Conservation (phyloP, 148 eudicot species). For the Oxyria digyna region DNA sequence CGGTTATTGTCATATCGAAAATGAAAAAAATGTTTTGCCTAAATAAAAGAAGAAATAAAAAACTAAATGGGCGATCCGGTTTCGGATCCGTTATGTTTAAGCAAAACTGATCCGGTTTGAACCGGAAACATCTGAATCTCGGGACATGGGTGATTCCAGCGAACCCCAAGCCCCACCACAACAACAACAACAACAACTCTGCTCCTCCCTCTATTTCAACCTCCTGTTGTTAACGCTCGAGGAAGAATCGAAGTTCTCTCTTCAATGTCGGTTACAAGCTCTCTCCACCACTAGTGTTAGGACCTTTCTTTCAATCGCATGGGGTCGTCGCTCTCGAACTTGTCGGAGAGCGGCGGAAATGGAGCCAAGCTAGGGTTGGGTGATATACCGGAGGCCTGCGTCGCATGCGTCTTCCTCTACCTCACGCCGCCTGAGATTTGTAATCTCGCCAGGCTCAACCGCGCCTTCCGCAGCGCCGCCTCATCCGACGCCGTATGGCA, state of each 20-base stretch:
- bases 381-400: constrained; percentile 91
- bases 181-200: neutral
- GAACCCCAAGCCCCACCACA: neutral
- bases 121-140: too few relatives aligned
- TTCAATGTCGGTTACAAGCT: neutral
- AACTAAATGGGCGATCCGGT: too few relatives aligned
- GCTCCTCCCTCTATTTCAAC: neutral
- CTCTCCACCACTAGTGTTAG: neutral
- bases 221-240: neutral
- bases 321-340: constrained; percentile 67
- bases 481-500: constrained; percentile 87
- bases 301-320: constrained; percentile 14
- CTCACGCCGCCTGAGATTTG: constrained; percentile 88
- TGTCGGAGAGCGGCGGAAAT: constrained; percentile 24
- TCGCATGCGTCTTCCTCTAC: constrained; percentile 70
- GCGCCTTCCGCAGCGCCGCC: constrained; percentile 89
- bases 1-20: too few relatives aligned
- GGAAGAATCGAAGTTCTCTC: neutral
- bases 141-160: too few relatives aligned
- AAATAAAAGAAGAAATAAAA: too few relatives aligned
- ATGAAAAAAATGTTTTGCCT: too few relatives aligned
- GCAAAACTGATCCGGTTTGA: too few relatives aligned
- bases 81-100: too few relatives aligned
- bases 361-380: constrained; percentile 43
- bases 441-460: constrained; percentile 73